Evolutionary conservation across 805 yeast species (phyloP).

Genomic region (Millerago galiae): DNA sequence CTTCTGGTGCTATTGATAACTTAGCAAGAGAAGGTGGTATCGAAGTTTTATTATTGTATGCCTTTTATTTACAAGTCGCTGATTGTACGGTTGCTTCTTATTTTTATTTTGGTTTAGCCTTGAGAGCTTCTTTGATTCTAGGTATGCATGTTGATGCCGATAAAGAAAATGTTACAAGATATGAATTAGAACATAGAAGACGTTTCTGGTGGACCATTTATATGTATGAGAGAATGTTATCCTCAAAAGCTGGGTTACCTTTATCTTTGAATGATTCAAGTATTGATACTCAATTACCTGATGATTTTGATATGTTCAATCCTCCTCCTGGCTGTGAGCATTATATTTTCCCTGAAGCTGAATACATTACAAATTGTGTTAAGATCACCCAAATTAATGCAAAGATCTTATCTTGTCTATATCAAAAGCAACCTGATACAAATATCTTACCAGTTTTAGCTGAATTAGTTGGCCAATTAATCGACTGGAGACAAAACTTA

Average conservation of each 20-base stretch:
- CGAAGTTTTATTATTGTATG: conserved; percentile 68
- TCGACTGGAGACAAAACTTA: conserved; percentile 60
- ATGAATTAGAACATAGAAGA: conserved; percentile 77
- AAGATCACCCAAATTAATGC: conserved; percentile 77
- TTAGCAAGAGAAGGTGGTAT: conserved; percentile 75
- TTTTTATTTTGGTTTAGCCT: conserved; percentile 71
- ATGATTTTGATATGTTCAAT: conserved; percentile 57
- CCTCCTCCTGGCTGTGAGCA: conserved; percentile 57
- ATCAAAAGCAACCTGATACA: conserved; percentile 70
- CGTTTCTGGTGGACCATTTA: conserved; percentile 85
- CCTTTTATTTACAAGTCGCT: conserved; percentile 76
- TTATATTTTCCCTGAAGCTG: conserved; percentile 75
- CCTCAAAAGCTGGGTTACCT: conserved; percentile 79
- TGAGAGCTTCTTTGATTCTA: conserved; percentile 61
- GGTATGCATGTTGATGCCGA: conserved; percentile 85
- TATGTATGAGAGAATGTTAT: conserved; percentile 75
- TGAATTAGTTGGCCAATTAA: conserved; percentile 57
- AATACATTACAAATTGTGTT: conserved; percentile 68
- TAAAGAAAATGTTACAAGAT: conserved; percentile 53
- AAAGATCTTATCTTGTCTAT: conserved; percentile 57
- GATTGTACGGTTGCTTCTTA: conserved; percentile 80
- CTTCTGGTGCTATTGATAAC: conserved; percentile 75
- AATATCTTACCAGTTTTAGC: conserved; percentile 71
- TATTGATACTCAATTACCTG: conserved; percentile 70
- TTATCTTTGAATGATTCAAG: conserved; percentile 75